A percentile compares a stretch with the other conserved stretches of the same genome.
phyloP scores from a whole-genome alignment of 345 rosid species.

The Melaleuca alternifolia region DNA sequence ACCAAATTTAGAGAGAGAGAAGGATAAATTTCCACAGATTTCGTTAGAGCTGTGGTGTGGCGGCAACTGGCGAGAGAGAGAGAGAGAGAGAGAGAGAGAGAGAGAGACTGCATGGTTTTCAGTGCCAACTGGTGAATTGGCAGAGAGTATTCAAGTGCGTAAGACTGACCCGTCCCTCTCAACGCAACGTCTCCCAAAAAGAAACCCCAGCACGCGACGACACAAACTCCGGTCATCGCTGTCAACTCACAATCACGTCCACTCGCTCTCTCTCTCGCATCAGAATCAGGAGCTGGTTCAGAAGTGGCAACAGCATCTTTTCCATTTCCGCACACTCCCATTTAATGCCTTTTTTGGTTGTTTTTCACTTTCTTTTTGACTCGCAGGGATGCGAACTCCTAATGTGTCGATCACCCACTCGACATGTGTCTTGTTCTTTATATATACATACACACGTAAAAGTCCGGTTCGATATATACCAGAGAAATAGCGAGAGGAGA shows the following conservation, averaged over 20 bases:
- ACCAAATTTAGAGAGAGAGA: background rate
- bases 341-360: background rate
- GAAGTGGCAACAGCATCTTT: background rate
- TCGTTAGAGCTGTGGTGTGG: background rate
- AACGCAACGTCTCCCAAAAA: background rate
- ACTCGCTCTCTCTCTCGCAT: background rate
- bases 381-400: background rate
- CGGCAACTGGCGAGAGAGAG: background rate
- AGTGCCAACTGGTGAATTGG: constrained; percentile 30
- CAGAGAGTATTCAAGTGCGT: background rate
- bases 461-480: background rate
- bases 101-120: constrained; percentile 43
- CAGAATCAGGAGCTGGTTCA: background rate
- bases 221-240: background rate
- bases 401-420: background rate
- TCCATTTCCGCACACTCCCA: background rate
- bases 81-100: background rate
- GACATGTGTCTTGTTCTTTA: background rate
- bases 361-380: background rate
- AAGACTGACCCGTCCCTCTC: constrained; percentile 11
- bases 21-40: background rate
- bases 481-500: background rate
- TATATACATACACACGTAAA: no score
- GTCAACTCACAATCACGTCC: background rate
- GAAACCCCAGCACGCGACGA: background rate